phyloP scores from a whole-genome alignment of 2,329 filamentous ascomycete genomes.

The Epichloe aotearoae region DNA sequence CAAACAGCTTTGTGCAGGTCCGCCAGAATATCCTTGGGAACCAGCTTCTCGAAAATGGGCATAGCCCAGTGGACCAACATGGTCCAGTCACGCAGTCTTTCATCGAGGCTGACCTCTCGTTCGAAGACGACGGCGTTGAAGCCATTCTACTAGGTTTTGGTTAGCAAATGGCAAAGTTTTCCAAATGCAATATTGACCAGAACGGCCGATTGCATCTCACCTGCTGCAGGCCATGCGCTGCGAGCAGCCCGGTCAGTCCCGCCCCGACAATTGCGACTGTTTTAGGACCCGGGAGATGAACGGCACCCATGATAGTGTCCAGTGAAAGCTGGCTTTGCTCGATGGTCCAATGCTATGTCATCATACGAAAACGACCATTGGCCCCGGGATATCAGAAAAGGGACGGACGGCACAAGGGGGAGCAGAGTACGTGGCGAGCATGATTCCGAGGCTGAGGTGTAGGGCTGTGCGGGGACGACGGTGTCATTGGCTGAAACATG shows the following conservation, averaged over 20 bases:
- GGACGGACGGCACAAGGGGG: too few relatives aligned
- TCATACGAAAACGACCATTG: too few relatives aligned
- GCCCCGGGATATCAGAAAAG: too few relatives aligned
- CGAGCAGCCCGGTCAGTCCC: conserved; percentile 24
- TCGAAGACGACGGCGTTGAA: conserved; percentile 21
- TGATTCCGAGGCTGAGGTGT: too few relatives aligned
- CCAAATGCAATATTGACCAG: neutral
- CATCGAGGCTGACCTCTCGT: conserved; percentile 15
- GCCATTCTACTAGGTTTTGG: conserved; percentile 14
- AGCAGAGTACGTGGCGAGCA: too few relatives aligned
- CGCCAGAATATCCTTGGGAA: conserved; percentile 19
- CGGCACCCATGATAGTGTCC: neutral
- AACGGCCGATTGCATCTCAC: conserved; percentile 9
- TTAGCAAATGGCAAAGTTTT: neutral
- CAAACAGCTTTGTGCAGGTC: conserved; percentile 18
- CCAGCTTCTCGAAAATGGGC: conserved; percentile 19
- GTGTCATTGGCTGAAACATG: too few relatives aligned
- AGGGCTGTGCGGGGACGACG: too few relatives aligned
- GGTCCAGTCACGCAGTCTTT: conserved; percentile 24
- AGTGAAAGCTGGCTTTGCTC: neutral
- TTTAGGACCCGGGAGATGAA: neutral
- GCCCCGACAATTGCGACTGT: conserved; percentile 23
- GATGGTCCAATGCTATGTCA: neutral
- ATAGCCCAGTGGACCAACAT: conserved; percentile 28
- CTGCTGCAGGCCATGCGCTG: conserved; percentile 23